Base-by-base conservation (phyloP, 176 grass and related monocot genomes). In the Triticum dicoccoides region DNA sequence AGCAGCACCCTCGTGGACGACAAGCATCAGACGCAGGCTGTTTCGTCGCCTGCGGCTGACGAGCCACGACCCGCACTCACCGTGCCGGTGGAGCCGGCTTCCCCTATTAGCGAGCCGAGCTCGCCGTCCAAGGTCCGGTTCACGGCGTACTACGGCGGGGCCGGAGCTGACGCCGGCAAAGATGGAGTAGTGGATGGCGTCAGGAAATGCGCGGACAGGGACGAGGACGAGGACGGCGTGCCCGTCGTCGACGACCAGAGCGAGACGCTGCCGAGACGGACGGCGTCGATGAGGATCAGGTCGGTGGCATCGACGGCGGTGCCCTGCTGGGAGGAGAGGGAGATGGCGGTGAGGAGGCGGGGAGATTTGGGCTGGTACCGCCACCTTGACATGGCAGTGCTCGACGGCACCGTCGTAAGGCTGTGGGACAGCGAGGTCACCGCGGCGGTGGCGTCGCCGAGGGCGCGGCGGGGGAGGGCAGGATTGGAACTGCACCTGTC, bases 331-430 rank as follows among this genome's bases (percentile, higher is more conserved):
- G 86, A 86, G 83, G 79, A 81, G 59, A 77, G 58, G 72, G 62
- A 92, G 84, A 71, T 78, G 78, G 52, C 66, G 12, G 81, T 73
- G 35, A 52, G 88, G 76, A 62, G 73, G 80, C 69, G 27, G 67
- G 52, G 72, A 0, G 93, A 95, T 45, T 10, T 92, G 42, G 90
- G 91, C 4, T 95, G 93, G 93, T 95, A 95, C 81, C 77, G 67
- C 2, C 85, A 82, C 84, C 82, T 87, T n/a, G 89, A 95, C 84
- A 87, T 85, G 89, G 65, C 81, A 18, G 84, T 54, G 66, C 81
- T 95, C 15, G 89, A 92, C 66, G 93, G 93, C 63, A 91, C 86
- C 73, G 86, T 95, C 30, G 91, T 92, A 2, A 69, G 78, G 54
- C 83, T 95, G 66, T 95, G 93, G 93, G 81, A 92, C 83, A 80